phyloP scores from a whole-genome alignment of 305 asterid species.

The Withania somnifera region DNA sequence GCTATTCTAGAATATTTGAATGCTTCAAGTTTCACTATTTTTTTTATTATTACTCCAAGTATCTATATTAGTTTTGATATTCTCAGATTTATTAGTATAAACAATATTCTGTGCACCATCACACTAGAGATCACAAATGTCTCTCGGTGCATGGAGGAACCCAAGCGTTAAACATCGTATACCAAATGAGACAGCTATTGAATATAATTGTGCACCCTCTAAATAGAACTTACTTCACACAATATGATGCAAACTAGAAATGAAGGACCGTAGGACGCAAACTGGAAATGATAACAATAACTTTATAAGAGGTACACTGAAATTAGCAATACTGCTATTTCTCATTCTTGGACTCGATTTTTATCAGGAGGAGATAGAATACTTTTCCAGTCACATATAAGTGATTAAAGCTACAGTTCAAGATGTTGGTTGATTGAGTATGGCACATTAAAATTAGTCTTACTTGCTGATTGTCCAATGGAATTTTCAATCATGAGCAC shows the following conservation, averaged over 20 bases:
- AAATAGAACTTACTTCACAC: not conserved
- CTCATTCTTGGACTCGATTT: not conserved
- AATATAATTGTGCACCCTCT: not conserved
- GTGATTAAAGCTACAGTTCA: not conserved
- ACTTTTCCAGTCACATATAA: not conserved
- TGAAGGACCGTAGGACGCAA: not conserved
- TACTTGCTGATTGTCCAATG: conserved; percentile 26
- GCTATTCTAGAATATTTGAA: not conserved
- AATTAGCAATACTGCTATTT: not conserved
- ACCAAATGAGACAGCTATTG: not conserved
- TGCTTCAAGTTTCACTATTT: not conserved
- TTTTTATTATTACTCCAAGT: not conserved
- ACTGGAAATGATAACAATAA: not conserved
- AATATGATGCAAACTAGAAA: not conserved
- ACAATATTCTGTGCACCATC: not conserved
- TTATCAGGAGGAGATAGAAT: not conserved
- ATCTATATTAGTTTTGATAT: not conserved
- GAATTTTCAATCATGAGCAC: conserved; percentile 18
- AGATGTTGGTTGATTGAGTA: not conserved
- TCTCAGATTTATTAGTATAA: not conserved
- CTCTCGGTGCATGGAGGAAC: not conserved
- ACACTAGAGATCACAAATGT: not conserved
- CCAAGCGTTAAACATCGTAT: not conserved
- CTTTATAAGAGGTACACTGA: not conserved
- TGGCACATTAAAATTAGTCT: not conserved